These are phyloP conservation scores for Fusarium coffeatum DNA, from an alignment of 2,329 filamentous ascomycete species.

Conservation along the genomic window DNA sequence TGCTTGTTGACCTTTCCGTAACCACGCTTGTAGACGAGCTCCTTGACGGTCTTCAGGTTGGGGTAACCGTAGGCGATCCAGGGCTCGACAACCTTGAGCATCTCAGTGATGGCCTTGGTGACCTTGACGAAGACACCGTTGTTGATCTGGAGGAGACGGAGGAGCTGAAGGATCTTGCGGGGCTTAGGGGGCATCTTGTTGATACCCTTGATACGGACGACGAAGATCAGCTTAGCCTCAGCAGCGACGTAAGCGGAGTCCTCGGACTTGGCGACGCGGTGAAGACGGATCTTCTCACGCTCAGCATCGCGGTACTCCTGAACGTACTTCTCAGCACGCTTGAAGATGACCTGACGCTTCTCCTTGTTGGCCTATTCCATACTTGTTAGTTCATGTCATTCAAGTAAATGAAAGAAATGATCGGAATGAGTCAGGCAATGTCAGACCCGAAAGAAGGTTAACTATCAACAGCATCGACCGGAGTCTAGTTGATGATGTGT, in stretches of 20 bases:
- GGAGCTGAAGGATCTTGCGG: slow-evolving; percentile 99
- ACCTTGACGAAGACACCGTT: slow-evolving; percentile 98
- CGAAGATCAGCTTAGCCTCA: slow-evolving; percentile 96
- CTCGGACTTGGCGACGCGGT: slow-evolving; percentile 88
- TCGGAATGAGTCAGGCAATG: slow-evolving; percentile 49
- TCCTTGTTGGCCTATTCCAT: slow-evolving; percentile 88
- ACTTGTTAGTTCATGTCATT: slow-evolving; percentile 53
- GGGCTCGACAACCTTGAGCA: slow-evolving; percentile 98
- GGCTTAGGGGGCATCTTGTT: slow-evolving; percentile 99
- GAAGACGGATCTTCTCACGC: slow-evolving; percentile 97
- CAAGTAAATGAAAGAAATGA: slow-evolving; percentile 33
- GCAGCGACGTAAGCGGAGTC: slow-evolving; percentile 95
- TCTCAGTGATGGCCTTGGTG: slow-evolving; percentile 97
- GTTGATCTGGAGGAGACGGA: slow-evolving; percentile 99
- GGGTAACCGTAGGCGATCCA: slow-evolving; percentile 99
- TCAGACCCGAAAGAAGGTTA: slow-evolving; percentile 99
- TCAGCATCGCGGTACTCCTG: slow-evolving; percentile 99
- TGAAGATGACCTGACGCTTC: slow-evolving; percentile 99
- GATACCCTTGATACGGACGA: slow-evolving; percentile 99
- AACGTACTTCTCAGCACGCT: slow-evolving; percentile 99
- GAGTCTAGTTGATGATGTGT: slow-evolving; percentile 87
- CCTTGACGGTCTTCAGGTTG: slow-evolving; percentile 98
- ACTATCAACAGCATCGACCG: slow-evolving; percentile 96
- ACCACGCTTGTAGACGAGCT: slow-evolving; percentile 99
- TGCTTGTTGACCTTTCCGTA: slow-evolving; percentile 99